Evolutionary conservation across 140 eudicot species (phyloP).

Genomic region (Oenanthe javanica): DNA sequence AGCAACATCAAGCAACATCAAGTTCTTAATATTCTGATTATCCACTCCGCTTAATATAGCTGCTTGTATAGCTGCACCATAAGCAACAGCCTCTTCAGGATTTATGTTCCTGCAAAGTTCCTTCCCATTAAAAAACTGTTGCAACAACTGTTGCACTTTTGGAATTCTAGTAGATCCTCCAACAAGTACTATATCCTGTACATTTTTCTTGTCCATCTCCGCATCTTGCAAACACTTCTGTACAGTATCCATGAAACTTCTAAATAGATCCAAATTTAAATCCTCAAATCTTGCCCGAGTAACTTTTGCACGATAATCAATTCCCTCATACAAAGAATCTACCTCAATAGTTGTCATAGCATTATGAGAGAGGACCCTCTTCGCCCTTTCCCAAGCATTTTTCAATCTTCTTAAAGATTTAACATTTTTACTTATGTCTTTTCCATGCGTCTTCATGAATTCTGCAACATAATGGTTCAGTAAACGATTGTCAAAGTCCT

Average conservation of each 20-base stretch:
- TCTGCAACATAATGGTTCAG: neutral
- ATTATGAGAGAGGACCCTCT: neutral
- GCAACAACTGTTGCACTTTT: neutral
- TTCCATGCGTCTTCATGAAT: neutral
- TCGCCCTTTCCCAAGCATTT: neutral
- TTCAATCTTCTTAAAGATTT: neutral
- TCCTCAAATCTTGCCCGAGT: neutral
- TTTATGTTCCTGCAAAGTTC: neutral
- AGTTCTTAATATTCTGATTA: neutral
- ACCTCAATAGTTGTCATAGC: neutral
- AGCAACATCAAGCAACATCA: neutral
- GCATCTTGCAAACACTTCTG: neutral
- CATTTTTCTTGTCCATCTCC: neutral
- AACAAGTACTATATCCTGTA: neutral
- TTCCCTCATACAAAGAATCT: neutral
- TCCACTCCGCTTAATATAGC: neutral
- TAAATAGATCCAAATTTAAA: neutral
- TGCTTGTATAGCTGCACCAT: neutral
- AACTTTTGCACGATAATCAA: neutral
- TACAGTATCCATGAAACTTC: neutral
- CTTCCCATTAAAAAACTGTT: neutral
- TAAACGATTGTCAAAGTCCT: constrained; percentile 8
- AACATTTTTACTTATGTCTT: neutral
- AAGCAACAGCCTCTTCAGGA: constrained; percentile 6
- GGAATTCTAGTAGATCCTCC: constrained; percentile 10